Evolutionary conservation across 139 green algal genomes (phyloP).

Genomic region (Picochlorum sp.): DNA sequence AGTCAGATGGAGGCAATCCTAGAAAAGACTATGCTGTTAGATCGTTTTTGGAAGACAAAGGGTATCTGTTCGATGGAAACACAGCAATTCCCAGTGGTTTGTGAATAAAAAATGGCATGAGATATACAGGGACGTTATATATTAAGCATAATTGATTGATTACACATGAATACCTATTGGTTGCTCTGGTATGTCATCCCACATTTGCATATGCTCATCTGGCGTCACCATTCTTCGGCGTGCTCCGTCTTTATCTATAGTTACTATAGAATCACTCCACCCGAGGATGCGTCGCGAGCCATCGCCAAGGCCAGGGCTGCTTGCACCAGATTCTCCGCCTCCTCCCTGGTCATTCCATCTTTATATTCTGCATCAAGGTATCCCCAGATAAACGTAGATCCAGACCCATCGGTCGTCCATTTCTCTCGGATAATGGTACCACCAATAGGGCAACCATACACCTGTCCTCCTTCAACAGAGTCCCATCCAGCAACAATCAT

Average conservation of each 20-base stretch:
- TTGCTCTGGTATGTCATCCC: conserved; percentile 26
- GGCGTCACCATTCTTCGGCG: conserved; percentile 32
- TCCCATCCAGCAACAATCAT: conserved; percentile 96
- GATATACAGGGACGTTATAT: neutral
- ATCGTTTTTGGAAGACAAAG: neutral
- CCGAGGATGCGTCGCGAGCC: conserved; percentile 64
- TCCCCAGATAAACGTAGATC: conserved; percentile 84
- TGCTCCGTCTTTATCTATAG: conserved; percentile 49
- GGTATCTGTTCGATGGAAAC: neutral
- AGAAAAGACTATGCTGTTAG: neutral
- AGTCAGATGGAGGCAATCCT: neutral
- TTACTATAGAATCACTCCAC: conserved; percentile 70
- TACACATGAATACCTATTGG: neutral
- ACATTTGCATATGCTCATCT: conserved; percentile 24
- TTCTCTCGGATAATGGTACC: conserved; percentile 58
- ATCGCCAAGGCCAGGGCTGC: conserved; percentile 74
- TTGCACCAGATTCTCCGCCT: conserved; percentile 68
- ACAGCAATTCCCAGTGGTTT: conserved; percentile 1
- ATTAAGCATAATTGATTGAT: neutral
- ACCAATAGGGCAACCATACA: conserved; percentile 82
- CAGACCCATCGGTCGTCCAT: conserved; percentile 85
- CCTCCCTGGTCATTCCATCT: conserved; percentile 60
- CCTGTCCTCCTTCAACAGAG: conserved; percentile 59
- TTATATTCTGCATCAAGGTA: conserved; percentile 71
- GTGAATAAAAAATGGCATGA: neutral